Percentiles rank a stretch among this genome's conserved stretches.
These are phyloP conservation scores for Penicillium sclerotigenum DNA, from an alignment of 2,329 filamentous ascomycete species.

Conservation along the genomic window DNA sequence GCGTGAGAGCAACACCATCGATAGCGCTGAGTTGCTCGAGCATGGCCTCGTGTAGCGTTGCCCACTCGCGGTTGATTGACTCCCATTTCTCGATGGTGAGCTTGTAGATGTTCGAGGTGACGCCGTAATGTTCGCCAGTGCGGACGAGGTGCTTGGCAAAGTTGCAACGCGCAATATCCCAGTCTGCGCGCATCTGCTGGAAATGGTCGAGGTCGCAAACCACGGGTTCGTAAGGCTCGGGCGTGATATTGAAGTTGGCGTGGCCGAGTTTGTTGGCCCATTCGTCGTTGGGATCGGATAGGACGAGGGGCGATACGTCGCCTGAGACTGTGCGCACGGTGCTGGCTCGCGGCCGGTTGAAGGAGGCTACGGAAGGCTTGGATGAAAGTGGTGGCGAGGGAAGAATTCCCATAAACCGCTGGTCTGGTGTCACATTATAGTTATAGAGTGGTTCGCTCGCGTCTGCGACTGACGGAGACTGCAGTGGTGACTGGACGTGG, in stretches of 20 bases:
- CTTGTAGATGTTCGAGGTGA: slow-evolving; percentile 82
- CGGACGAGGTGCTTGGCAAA: slow-evolving; percentile 86
- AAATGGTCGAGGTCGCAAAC: slow-evolving; percentile 58
- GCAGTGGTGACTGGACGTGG: slow-evolving; percentile 72
- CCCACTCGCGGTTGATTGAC: slow-evolving; percentile 73
- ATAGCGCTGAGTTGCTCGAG: slow-evolving; percentile 48
- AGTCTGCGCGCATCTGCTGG: slow-evolving; percentile 69
- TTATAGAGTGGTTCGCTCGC: slow-evolving; percentile 44
- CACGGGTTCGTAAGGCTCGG: slow-evolving; percentile 72
- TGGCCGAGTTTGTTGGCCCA: slow-evolving; percentile 87
- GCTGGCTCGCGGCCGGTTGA: slow-evolving; percentile 53
- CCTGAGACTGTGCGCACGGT: slow-evolving; percentile 44
- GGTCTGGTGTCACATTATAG: slow-evolving; percentile 48
- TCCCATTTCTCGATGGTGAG: slow-evolving; percentile 88
- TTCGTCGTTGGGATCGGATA: slow-evolving; percentile 66
- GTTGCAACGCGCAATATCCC: slow-evolving; percentile 78
- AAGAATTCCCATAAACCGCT: slow-evolving; percentile 47
- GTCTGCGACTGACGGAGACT: slow-evolving; percentile 77
- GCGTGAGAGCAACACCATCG: slow-evolving; percentile 37
- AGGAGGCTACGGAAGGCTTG: slow-evolving; percentile 73
- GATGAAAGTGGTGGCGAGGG: slow-evolving; percentile 73
- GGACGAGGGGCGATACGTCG: slow-evolving; percentile 57
- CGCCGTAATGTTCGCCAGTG: slow-evolving; percentile 84
- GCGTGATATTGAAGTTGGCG: slow-evolving; percentile 86
- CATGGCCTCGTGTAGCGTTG: slow-evolving; percentile 63